phyloP scores from a whole-genome alignment of 768 basidiomycete genomes.

The Boletus reticuloceps region DNA sequence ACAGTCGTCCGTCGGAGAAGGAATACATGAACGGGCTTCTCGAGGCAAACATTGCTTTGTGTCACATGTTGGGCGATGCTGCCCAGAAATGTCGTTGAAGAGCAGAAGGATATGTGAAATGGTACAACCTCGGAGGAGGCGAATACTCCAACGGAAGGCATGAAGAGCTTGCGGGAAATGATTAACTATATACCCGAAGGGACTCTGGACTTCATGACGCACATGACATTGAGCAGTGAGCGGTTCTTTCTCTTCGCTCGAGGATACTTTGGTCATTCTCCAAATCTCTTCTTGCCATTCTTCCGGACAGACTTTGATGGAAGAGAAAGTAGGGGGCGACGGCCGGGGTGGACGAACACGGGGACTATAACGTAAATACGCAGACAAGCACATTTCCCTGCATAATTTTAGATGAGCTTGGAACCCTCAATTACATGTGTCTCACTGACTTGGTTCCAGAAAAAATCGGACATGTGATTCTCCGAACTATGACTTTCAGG shows the following conservation, averaged over 20 bases:
- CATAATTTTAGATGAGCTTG: conserved; percentile 1
- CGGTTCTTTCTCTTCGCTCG: conserved; percentile 3
- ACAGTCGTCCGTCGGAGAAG: conserved; percentile 54
- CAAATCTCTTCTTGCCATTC: conserved; percentile 35
- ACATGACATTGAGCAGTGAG: conserved; percentile 31
- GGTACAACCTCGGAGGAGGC: conserved; percentile 56
- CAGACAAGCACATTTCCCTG: conserved; percentile 24
- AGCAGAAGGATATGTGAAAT: conserved; percentile 62
- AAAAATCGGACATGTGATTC: conserved; percentile 17
- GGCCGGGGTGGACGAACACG: conserved; percentile 33
- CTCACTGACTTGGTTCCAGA: conserved; percentile 20
- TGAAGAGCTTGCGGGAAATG: conserved; percentile 46
- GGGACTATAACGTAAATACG: conserved; percentile 26
- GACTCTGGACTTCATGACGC: conserved; percentile 2
- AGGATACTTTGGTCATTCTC: conserved; percentile 19
- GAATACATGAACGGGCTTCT: conserved; percentile 45
- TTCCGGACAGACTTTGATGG: conserved; percentile 28
- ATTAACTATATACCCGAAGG: neutral
- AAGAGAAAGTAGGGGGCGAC: conserved; percentile 21
- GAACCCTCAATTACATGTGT: neutral
- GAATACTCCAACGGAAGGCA: conserved; percentile 60
- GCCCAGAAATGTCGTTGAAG: conserved; percentile 38
- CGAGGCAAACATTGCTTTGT: conserved; percentile 8
- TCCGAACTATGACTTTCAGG: conserved; percentile 25
- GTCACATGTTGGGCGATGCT: conserved; percentile 8